Base-by-base conservation (phyloP, 345 rosid species). In the Salix arbutifolia region DNA sequence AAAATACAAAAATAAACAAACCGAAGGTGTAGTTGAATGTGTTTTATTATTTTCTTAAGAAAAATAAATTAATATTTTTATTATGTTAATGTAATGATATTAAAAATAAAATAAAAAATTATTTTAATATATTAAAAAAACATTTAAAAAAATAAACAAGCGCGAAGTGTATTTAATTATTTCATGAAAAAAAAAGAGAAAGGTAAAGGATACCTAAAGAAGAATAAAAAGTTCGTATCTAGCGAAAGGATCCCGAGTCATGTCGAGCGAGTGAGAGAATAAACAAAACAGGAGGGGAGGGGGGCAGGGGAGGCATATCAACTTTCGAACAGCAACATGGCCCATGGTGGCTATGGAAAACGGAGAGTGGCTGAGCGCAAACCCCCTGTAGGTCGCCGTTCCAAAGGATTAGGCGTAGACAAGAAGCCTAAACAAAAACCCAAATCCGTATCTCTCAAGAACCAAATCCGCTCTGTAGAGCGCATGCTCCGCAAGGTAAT, bases 401-500 rank as follows among this genome's bases (percentile, higher is more conserved):
- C 97, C 18, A 96, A 90, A 76, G 91, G 79, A 16, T 81, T 87
- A 5, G 89, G 84, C 33, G 91, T 88, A 1, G 97, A 93, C 71
- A 94, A 92, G 93, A 96, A 92, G 85, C 85, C 88, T 13, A 94
- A 93, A 85, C 86, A 86, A 19, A 94, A 94, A 71, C 85, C 89
- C 8, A 91, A 91, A 69, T 70, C 83, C 69, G 93, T 94, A 72
- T 88, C 98, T 28, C 86, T 91, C 76, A 96, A 92, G 87, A 96
- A 96, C 76, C 99, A 96, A 89, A 92, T 92, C 73, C 98, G 99
- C 77, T 94, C 98, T 78, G 72, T 87, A 42, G 99, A 91, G 70
- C 99, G 99, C 33, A 90, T 96, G 89, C 98, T 96, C 65, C 98
- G 98, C 76, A 96, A 94, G 94, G 99, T 71, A 21, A 19, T 12